Conservation (phyloP, 108 stramenopile genomes). For the Cafeteria roenbergensis region DNA sequence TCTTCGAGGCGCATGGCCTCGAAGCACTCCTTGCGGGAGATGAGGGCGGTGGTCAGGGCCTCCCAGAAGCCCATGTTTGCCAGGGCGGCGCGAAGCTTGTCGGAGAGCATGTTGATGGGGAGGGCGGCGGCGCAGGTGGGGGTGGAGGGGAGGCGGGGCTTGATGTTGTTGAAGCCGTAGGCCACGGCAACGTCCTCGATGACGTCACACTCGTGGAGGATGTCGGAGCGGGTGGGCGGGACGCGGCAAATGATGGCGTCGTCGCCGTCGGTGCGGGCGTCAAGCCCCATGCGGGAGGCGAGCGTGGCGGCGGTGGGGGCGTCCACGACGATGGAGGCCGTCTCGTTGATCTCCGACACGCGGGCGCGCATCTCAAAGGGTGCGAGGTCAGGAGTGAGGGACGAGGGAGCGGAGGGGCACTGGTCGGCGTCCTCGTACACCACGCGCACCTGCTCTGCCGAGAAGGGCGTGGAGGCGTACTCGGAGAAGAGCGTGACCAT, state of each 20-base stretch:
- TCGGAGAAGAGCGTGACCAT: constrained; percentile 91
- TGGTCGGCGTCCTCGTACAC: constrained; percentile 59
- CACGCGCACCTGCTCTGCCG: constrained; percentile 77
- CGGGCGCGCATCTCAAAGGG: constrained; percentile 21
- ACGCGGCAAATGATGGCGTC: constrained; percentile 60
- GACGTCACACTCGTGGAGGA: constrained; percentile 90
- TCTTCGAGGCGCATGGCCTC: constrained; percentile 58
- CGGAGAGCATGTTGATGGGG: constrained; percentile 72
- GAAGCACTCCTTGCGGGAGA: constrained; percentile 77
- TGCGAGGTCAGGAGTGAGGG: constrained; percentile 13
- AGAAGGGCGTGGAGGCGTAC: constrained; percentile 73
- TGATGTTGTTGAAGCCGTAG: constrained; percentile 95
- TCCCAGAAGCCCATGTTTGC: constrained; percentile 79
- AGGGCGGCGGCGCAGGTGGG: constrained; percentile 65
- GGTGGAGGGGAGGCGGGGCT: constrained; percentile 62
- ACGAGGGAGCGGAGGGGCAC: too few species aligned
- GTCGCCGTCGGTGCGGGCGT: constrained; percentile 59
- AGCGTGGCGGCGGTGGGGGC: constrained; percentile 60
- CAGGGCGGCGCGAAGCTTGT: constrained; percentile 88
- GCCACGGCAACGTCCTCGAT: constrained; percentile 97
- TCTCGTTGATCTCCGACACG: constrained; percentile 67
- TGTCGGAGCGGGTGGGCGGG: constrained; percentile 87
- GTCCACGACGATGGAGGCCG: constrained; percentile 68
- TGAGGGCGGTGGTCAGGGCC: constrained; percentile 74
- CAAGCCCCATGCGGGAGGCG: constrained; percentile 87